phyloP scores from a whole-genome alignment of 257 asterid species.

The Marsdenia floribunda region DNA sequence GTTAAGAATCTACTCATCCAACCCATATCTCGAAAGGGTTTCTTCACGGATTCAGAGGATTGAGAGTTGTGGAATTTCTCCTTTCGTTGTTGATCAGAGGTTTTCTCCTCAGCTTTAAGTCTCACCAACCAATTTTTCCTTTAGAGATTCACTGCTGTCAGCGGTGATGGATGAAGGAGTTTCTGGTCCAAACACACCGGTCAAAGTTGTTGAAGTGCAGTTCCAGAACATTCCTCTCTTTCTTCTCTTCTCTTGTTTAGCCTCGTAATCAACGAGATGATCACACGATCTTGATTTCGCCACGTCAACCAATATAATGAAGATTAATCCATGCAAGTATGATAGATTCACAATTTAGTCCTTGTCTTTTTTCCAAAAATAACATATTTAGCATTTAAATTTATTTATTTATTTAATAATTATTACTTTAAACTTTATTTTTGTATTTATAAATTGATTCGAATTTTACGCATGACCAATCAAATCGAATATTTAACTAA shows the following conservation, averaged over 20 bases:
- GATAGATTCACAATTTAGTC: too few species aligned
- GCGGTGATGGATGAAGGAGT: background rate
- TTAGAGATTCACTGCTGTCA: too few species aligned
- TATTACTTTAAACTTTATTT: too few species aligned
- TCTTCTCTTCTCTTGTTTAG: background rate
- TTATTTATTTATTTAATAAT: too few species aligned
- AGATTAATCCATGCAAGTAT: too few species aligned
- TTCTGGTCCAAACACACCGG: background rate
- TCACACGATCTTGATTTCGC: background rate
- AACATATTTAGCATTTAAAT: too few species aligned
- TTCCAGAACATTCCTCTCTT: background rate
- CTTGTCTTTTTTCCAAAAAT: too few species aligned
- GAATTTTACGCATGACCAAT: too few species aligned
- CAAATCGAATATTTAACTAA: too few species aligned
- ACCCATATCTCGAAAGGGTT: conserved; percentile 39
- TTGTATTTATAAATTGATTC: too few species aligned
- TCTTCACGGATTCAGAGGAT: background rate
- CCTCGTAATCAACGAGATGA: background rate
- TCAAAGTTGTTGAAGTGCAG: too few species aligned
- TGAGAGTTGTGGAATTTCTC: background rate
- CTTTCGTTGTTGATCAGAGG: background rate
- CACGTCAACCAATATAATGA: background rate
- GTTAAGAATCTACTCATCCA: conserved; percentile 75
- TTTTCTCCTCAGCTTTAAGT: background rate
- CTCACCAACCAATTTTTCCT: background rate